A percentile compares a stretch with the other conserved stretches of the same genome.
Conservation (phyloP, 495 filamentous ascomycete species). For the Xylaria curta region DNA sequence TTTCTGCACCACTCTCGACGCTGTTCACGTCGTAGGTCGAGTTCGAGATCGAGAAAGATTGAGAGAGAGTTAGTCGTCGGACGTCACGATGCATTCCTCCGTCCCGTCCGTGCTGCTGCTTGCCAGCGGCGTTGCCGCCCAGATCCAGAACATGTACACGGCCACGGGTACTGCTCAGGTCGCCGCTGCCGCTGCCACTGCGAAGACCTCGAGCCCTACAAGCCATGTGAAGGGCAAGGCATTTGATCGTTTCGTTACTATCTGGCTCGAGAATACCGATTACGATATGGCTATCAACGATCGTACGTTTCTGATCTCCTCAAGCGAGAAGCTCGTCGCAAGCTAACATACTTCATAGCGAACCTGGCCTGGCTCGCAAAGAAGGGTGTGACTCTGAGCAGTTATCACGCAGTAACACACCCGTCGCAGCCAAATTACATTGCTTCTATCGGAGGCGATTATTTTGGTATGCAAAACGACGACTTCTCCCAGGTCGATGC, state of each 20-base stretch:
- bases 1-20: background rate
- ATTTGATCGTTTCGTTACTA: constrained; percentile 70
- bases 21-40: constrained; percentile 17
- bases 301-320: constrained; percentile 30
- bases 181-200: constrained; percentile 43
- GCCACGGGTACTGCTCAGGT: constrained; percentile 41
- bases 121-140: constrained; percentile 30
- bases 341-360: constrained; percentile 27
- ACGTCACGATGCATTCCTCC: constrained; percentile 32
- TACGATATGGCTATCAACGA: constrained; percentile 48
- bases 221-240: constrained; percentile 67
- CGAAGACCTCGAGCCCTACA: constrained; percentile 55
- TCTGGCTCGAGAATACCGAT: constrained; percentile 80
- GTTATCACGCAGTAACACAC: constrained; percentile 25
- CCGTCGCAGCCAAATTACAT: constrained; percentile 77
- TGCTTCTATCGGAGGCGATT: constrained; percentile 66
- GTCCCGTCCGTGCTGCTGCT: constrained; percentile 29
- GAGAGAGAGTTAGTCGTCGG: background rate
- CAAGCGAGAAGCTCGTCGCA: background rate
- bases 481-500: constrained; percentile 60
- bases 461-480: constrained; percentile 73
- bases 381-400: constrained; percentile 19
- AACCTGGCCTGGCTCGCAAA: constrained; percentile 59
- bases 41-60: constrained; percentile 14
- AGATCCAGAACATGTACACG: constrained; percentile 38